These are phyloP conservation scores for Auricularia cornea DNA, from an alignment of 768 basidiomycete genomes.

Conservation along the genomic window DNA sequence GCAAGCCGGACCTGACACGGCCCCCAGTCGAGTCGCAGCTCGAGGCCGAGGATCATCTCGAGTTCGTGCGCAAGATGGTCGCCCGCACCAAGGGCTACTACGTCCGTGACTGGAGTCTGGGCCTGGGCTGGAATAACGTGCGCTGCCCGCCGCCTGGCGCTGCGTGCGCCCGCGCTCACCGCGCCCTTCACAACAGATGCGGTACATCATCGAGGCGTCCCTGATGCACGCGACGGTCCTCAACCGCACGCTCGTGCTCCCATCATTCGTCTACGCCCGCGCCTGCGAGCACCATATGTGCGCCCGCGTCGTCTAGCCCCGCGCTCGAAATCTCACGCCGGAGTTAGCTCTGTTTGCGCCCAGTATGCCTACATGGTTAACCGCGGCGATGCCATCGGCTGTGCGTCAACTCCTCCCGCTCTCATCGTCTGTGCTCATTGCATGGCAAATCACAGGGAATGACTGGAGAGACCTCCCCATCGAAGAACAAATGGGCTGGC, in stretches of 20 bases:
- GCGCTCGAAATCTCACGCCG: neutral
- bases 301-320: no score
- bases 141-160: slow-evolving; percentile 10
- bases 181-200: slow-evolving; percentile 24
- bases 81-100: slow-evolving; percentile 35
- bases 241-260: slow-evolving; percentile 36
- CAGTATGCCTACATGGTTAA: slow-evolving; percentile 38
- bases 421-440: neutral
- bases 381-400: slow-evolving; percentile 34
- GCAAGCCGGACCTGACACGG: neutral
- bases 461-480: slow-evolving; percentile 34
- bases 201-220: slow-evolving; percentile 41
- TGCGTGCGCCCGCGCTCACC: neutral
- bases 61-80: slow-evolving; percentile 15
- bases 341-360: slow-evolving; percentile 26
- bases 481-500: slow-evolving; percentile 20
- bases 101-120: slow-evolving; percentile 35
- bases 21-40: neutral
- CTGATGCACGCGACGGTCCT: slow-evolving; percentile 35
- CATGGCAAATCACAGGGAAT: slow-evolving; percentile 12
- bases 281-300: slow-evolving; percentile 35
- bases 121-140: slow-evolving; percentile 43
- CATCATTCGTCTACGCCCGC: slow-evolving; percentile 39
- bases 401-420: neutral
- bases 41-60: neutral